phyloP scores from a whole-genome alignment of 2,329 filamentous ascomycete species.

The Phaeosphaeria sp. region DNA sequence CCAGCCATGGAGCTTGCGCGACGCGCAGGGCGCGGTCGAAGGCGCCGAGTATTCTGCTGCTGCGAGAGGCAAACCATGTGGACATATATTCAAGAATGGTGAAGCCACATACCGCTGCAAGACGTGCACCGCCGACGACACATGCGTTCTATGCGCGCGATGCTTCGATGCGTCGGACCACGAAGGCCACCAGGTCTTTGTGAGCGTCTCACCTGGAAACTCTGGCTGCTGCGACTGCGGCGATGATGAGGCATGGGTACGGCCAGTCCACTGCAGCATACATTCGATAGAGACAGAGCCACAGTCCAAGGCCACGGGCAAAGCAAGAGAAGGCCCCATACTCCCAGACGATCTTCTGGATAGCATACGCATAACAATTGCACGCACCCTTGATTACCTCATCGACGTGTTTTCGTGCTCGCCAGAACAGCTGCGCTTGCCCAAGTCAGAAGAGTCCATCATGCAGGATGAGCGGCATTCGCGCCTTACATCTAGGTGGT shows the following conservation, averaged over 20 bases:
- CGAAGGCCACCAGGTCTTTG: conserved; percentile 87
- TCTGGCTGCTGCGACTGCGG: conserved; percentile 98
- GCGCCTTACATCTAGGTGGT: conserved; percentile 77
- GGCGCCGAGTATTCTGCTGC: conserved; percentile 94
- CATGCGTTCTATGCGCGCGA: conserved; percentile 89
- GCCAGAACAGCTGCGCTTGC: conserved; percentile 87
- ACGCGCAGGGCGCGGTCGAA: conserved; percentile 90
- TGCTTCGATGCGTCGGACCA: conserved; percentile 98
- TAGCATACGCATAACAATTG: conserved; percentile 84
- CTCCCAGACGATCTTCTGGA: conserved; percentile 78
- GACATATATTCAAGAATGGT: conserved; percentile 94
- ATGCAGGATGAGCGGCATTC: conserved; percentile 81
- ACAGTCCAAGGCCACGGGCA: conserved; percentile 59
- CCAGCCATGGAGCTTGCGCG: conserved; percentile 75
- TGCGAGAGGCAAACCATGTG: conserved; percentile 90
- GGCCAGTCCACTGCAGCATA: conserved; percentile 89
- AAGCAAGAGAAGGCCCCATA: conserved; percentile 57
- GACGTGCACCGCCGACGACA: conserved; percentile 93
- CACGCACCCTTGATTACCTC: conserved; percentile 87
- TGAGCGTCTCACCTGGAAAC: conserved; percentile 86
- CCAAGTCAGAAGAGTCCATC: conserved; percentile 84
- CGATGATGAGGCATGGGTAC: conserved; percentile 91
- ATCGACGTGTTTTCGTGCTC: conserved; percentile 98
- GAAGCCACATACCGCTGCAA: conserved; percentile 95
- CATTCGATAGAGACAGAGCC: conserved; percentile 67